Evolutionary conservation across 139 green algal genomes (phyloP), one percentile per base, ranked within the genome.

Genomic region (Volvox reticuliferus): DNA sequence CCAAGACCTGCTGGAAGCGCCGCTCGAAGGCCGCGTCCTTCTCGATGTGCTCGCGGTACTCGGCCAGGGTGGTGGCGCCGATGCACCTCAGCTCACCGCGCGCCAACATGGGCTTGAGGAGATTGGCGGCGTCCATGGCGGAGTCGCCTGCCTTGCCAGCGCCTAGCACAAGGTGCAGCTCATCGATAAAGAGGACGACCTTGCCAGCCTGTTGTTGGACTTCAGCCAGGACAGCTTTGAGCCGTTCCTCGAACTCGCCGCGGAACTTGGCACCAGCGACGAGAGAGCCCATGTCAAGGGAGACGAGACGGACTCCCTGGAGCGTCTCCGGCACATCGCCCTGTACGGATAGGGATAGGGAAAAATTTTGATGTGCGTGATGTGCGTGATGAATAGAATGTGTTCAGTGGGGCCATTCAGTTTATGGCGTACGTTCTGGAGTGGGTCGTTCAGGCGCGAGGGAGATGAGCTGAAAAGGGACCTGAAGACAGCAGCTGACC

Each of bases 81-180:
- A 99, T 99, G 94, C 98, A 98, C 76, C 96, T 94, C 89, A 99
- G 96, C 95, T 99, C 96, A 17, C 98, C 98, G 1, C 98, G 93
- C 17, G 97, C 98, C 75, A 99, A 95, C 97, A 98, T 98, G 28
- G 98, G 98, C 94, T 99, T 99, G 61, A 99, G 94, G 82, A 99
- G 94, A 92, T 99, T 99, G 68, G 96, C 98, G 22, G 97, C 98
- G 85, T 99, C 97, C 96, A 99, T 99, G 88, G 95, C 93, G 37
- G 97, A 96, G 50, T 98, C 96, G 36, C 68, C 84, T 1, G 95
- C 93, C 77, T 96, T 97, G 75, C 97, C 97, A 0, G 96, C 95
- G 0, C 94, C 96, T 76, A 94, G 86, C 82, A 94, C 36, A 68
- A 88, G 89, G 80, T 92, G 88, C 44, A 92, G 68, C 86, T 90